Percentiles rank a stretch among this genome's conserved stretches.
Conservation (phyloP, 1,139 yeast genomes). For the Blastobotrys illinoisensis region DNA sequence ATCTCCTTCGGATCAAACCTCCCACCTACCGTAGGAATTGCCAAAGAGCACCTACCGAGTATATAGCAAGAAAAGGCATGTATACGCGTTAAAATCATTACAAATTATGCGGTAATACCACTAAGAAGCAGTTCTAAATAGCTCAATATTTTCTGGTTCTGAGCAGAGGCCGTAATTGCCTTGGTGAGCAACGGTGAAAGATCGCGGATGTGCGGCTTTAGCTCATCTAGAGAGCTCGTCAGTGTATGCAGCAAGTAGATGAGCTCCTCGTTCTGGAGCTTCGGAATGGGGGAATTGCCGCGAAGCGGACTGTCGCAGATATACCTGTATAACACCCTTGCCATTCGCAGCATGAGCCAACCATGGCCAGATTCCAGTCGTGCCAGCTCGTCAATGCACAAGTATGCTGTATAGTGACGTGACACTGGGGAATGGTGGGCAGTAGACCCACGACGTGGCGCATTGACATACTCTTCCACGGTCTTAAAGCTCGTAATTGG, state of each 20-base stretch:
- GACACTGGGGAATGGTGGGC: slow-evolving; percentile 35
- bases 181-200: slow-evolving; percentile 5
- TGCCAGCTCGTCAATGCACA: slow-evolving; percentile 45
- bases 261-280: slow-evolving; percentile 47
- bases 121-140: slow-evolving; percentile 6
- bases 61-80: too few species aligned
- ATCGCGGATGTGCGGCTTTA: background rate
- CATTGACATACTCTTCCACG: slow-evolving; percentile 30
- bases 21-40: background rate
- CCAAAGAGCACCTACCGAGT: background rate
- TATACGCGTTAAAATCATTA: background rate
- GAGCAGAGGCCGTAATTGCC: slow-evolving; percentile 5
- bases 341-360: slow-evolving; percentile 43
- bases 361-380: slow-evolving; percentile 11
- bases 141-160: slow-evolving; percentile 2
- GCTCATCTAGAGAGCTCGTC: background rate
- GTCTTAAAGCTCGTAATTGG: slow-evolving; percentile 19
- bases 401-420: slow-evolving; percentile 40
- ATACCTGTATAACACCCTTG: slow-evolving; percentile 47
- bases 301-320: slow-evolving; percentile 48
- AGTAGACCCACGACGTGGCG: slow-evolving; percentile 41
- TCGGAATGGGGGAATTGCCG: slow-evolving; percentile 49
- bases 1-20: background rate
- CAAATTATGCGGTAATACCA: background rate
- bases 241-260: slow-evolving; percentile 21